Base-by-base conservation (phyloP, 2,329 filamentous ascomycete species). In the Arthrobotrys iridis region DNA sequence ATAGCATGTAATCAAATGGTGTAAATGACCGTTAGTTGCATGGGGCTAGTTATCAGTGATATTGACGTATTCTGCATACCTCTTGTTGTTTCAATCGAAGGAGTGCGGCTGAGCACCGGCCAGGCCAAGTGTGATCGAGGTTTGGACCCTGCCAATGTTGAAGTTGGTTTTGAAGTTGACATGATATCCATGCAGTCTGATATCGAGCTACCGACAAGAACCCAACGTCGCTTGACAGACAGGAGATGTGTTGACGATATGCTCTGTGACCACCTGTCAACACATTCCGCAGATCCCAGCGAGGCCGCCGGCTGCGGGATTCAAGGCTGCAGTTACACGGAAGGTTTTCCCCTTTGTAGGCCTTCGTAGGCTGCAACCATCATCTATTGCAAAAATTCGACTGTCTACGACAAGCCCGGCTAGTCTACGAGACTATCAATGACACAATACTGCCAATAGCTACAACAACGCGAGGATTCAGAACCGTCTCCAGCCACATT, bases 1-100 rank as follows among this genome's bases (percentile, higher is more conserved):
- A n/a, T n/a, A n/a, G n/a, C n/a, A n/a, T n/a, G n/a, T n/a, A 66
- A 66, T 58, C 48, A 26, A 66, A 66, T 58, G 37, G 24, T 43
- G 40, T 46, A 33, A 55, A n/a, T n/a, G n/a, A n/a, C n/a, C n/a
- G n/a, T n/a, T n/a, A n/a, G n/a, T n/a, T n/a, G n/a, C n/a, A 26
- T 15, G 24, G 7, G 15, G 11, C 1, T 20, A 6, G 24, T 2
- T 18, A 52, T 50, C 13, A n/a, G 45, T 2, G 45, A 20, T 6
- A 28, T 15, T 11, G 1, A 20, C 46, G 30, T n/a, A 11, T 33
- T 33, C 46, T 52, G n/a, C n/a, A n/a, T 52, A 35, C 28, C 28
- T n/a, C n/a, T n/a, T n/a, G n/a, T n/a, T 3, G 8, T 33, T 11
- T 40, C 5, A 2, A 40, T n/a, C 37, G 3, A n/a, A n/a, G n/a